Evolutionary conservation across 768 basidiomycete genomes (phyloP).

Genomic region (Lentinula detonsa): DNA sequence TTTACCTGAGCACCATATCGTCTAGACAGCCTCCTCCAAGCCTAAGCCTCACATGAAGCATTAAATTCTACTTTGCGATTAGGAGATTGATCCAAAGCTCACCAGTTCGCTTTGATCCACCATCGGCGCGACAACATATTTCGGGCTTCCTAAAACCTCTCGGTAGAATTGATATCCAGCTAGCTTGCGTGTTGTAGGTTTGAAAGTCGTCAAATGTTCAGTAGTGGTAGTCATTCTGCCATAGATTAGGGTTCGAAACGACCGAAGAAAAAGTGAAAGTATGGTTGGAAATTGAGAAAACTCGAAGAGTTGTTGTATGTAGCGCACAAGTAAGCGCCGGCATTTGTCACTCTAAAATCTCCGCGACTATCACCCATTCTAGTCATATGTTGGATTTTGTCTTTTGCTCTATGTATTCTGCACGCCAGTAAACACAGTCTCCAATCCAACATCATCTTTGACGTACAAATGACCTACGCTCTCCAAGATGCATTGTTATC

Average conservation of each 20-base stretch:
- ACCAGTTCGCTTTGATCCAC: slow-evolving; percentile 97
- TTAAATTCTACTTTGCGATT: neutral
- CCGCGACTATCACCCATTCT: too few species aligned
- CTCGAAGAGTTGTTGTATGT: too few species aligned
- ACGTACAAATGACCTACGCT: too few species aligned
- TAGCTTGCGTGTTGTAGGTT: slow-evolving; percentile 31
- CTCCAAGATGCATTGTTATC: too few species aligned
- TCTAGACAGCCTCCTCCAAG: slow-evolving; percentile 83
- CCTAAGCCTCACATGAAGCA: slow-evolving; percentile 39
- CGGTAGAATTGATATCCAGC: slow-evolving; percentile 82
- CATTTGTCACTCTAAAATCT: too few species aligned
- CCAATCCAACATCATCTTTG: too few species aligned
- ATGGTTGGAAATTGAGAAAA: neutral
- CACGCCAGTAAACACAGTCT: too few species aligned
- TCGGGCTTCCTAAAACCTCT: slow-evolving; percentile 75
- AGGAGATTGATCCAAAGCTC: slow-evolving; percentile 20
- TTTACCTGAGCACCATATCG: slow-evolving; percentile 76
- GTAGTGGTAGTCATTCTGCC: neutral
- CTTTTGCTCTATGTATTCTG: too few species aligned
- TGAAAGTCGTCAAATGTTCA: neutral
- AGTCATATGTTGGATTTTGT: too few species aligned
- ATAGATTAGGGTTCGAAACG: neutral
- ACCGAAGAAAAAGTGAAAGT: neutral
- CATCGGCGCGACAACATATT: slow-evolving; percentile 94
- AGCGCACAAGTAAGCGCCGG: too few species aligned